Percentiles rank a stretch among this genome's conserved stretches.
Conservation (phyloP, 306 rosid genomes). For the Adenanthera pavonina region DNA sequence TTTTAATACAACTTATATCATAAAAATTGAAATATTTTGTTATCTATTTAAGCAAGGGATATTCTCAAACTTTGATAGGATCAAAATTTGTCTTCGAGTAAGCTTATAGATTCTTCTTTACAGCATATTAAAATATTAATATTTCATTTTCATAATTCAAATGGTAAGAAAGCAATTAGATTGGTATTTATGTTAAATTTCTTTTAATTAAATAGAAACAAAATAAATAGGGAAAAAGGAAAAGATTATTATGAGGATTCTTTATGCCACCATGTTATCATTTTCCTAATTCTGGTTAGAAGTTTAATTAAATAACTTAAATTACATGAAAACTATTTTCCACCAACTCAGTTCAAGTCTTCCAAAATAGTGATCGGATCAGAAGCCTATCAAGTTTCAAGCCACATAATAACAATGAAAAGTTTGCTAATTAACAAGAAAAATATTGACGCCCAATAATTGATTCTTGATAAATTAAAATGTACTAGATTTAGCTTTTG, state of each 20-base stretch:
- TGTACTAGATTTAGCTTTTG: too few species aligned
- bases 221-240: not conserved
- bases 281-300: not conserved
- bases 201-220: not conserved
- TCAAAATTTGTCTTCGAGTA: too few species aligned
- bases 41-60: too few species aligned
- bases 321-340: constrained; percentile 1
- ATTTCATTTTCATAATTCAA: not conserved
- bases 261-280: not conserved
- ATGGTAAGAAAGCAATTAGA: not conserved
- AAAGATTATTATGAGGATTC: not conserved
- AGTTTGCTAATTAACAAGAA: not conserved
- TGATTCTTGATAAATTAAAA: not conserved
- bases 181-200: not conserved
- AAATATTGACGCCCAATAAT: not conserved
- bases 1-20: too few species aligned
- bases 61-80: too few species aligned
- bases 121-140: not conserved
- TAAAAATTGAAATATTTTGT: too few species aligned
- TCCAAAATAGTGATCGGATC: not conserved
- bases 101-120: not conserved
- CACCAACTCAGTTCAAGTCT: not conserved
- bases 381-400: not conserved
- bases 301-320: not conserved
- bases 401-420: too few species aligned